Evolutionary conservation across 352 stramenopile genomes (phyloP), one percentile per base, ranked within the genome.

Genomic region (Phytophthora syringae): DNA sequence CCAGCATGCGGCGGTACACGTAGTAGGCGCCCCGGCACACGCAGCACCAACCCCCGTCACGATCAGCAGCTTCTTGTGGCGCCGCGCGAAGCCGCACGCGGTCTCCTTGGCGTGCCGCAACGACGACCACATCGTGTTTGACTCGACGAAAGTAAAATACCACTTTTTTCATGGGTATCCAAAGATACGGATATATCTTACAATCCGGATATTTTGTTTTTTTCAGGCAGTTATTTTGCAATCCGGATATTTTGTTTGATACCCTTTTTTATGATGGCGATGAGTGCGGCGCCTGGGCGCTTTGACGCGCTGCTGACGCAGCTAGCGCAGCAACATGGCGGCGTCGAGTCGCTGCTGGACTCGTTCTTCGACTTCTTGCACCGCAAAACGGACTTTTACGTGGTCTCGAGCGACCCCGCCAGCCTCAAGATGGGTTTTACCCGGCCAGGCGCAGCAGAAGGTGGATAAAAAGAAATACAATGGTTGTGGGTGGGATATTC

Each of bases 321-420:
- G 67, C 82, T 99, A 12, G 95, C 97, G 51, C 93, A 98, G 74
- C 93, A 98, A 70, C 83, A 96, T 24, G 76, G 87, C 30, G 92
- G 95, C 36, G 99, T 99, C 64, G 97, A 99, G 67, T 90, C 92
- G 20, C 77, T 99, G 36, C 82, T 99, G 56, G 93, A 99, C 64
- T 97, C 91, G 18, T 95, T 99, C 60, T 99, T 99, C 69, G 96
- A 93, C 34, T 99, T 99, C 59, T 71, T 99, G 53, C 85, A 98
- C 58, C 94, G 97, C 36, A 99, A 99, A 70, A 99, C 97, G 15
- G 97, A 99, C 81, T 99, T 99, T 72, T 99, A 99, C 79, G 81
- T 81, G 21, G 79, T 91, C 47, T 76, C 82, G 32, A 66, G 60
- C 25, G 76, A 93, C 55, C 84, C 84, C 2, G 61, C 13, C 30